Evolutionary conservation across 2,329 filamentous ascomycete genomes (phyloP).

Genomic region (Aureobasidium namibiae): DNA sequence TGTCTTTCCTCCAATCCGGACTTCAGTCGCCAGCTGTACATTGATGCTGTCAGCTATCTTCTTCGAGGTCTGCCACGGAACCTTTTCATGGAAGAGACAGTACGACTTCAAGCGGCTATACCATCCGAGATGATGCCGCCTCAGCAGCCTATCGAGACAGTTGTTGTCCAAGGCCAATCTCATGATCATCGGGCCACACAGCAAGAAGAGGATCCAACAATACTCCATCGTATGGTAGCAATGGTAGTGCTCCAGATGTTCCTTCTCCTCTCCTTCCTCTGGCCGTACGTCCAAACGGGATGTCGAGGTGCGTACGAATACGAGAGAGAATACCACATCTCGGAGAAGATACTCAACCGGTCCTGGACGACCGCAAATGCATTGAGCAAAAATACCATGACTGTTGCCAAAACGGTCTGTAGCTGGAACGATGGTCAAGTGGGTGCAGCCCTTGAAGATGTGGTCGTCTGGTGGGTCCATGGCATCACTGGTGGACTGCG

Average conservation of each 20-base stretch:
- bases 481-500: constrained; percentile 59
- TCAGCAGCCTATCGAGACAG: neutral
- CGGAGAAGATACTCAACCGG: constrained; percentile 46
- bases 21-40: constrained; percentile 55
- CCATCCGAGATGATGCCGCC: constrained; percentile 29
- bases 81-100: constrained; percentile 47
- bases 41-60: constrained; percentile 56
- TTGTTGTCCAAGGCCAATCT: neutral
- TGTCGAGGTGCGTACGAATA: constrained; percentile 49
- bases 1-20: constrained; percentile 26
- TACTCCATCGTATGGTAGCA: constrained; percentile 53
- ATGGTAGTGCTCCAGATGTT: constrained; percentile 50
- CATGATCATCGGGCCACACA: neutral
- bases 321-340: constrained; percentile 59
- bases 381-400: constrained; percentile 45
- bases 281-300: constrained; percentile 53
- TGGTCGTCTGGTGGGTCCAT: constrained; percentile 54
- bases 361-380: constrained; percentile 46
- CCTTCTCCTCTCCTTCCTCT: constrained; percentile 50
- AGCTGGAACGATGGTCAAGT: constrained; percentile 57
- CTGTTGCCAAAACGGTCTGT: constrained; percentile 47
- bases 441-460: constrained; percentile 49
- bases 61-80: constrained; percentile 54
- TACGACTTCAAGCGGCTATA: constrained; percentile 44
- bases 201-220: constrained; percentile 30